These are phyloP conservation scores for Candida ipomoeae DNA, from an alignment of 805 yeast species.

Conservation along the genomic window DNA sequence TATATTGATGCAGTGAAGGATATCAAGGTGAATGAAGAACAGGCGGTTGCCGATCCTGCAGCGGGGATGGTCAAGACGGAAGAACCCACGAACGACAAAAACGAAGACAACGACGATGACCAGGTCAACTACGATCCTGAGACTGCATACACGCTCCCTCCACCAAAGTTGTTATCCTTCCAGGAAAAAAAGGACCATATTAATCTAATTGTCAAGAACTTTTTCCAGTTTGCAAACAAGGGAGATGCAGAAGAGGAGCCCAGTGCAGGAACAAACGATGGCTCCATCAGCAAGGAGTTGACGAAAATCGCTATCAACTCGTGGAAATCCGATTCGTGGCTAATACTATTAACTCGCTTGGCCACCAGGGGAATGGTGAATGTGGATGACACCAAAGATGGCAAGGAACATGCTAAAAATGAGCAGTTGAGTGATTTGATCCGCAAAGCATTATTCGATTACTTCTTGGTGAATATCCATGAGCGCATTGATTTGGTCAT, in stretches of 20 bases:
- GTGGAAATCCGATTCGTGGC: constrained; percentile 70
- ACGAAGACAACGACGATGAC: constrained; percentile 18
- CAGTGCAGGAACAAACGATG: constrained; percentile 5
- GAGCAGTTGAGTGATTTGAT: constrained; percentile 55
- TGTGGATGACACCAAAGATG: constrained; percentile 18
- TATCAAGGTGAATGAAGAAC: not conserved
- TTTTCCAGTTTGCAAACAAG: constrained; percentile 45
- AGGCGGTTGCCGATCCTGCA: constrained; percentile 1
- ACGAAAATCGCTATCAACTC: constrained; percentile 49
- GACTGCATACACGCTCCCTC: constrained; percentile 49
- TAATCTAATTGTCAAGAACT: constrained; percentile 53
- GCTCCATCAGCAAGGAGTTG: constrained; percentile 46
- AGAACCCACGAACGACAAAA: constrained; percentile 13
- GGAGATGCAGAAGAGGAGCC: constrained; percentile 14
- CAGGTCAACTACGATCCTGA: constrained; percentile 35
- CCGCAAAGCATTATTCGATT: constrained; percentile 66
- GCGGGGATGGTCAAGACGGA: constrained; percentile 15
- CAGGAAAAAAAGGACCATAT: constrained; percentile 58
- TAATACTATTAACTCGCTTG: constrained; percentile 65
- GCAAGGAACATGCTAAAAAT: constrained; percentile 23
- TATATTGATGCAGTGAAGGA: constrained; percentile 43
- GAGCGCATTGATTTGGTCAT: constrained; percentile 68
- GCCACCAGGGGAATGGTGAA: constrained; percentile 73
- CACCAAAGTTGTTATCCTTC: constrained; percentile 49
- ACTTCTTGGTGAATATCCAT: constrained; percentile 70